Evolutionary conservation across 2,329 filamentous ascomycete species (phyloP).

Genomic region (Pyrenophora tritici-repentis): DNA sequence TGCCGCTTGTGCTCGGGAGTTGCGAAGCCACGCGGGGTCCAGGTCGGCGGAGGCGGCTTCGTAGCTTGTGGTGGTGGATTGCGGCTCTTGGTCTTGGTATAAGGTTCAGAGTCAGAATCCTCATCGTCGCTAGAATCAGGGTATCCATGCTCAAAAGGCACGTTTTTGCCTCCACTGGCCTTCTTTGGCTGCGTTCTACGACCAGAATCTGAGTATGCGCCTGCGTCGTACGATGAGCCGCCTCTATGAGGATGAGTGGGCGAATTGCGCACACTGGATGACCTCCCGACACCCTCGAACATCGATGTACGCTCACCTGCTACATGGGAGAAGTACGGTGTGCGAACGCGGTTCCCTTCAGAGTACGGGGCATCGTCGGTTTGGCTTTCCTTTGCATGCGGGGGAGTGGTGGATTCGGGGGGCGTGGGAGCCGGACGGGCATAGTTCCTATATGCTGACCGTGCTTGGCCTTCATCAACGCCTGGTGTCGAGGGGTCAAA

Average conservation of each 20-base stretch:
- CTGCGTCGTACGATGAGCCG: slow-evolving; percentile 28
- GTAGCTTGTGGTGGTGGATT: slow-evolving; percentile 22
- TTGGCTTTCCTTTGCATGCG: slow-evolving; percentile 31
- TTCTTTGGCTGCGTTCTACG: slow-evolving; percentile 34
- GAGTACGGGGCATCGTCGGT: slow-evolving; percentile 46
- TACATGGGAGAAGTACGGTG: slow-evolving; percentile 57
- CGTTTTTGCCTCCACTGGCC: slow-evolving; percentile 26
- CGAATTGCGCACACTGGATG: slow-evolving; percentile 59
- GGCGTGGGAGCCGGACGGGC: slow-evolving; percentile 43
- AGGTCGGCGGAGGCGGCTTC: slow-evolving; percentile 24
- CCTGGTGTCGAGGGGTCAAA: slow-evolving; percentile 64
- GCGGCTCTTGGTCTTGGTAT: slow-evolving; percentile 21
- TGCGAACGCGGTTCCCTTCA: slow-evolving; percentile 56
- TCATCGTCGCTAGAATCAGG: slow-evolving; percentile 36
- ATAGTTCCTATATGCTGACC: slow-evolving; percentile 54
- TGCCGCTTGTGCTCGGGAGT: slow-evolving; percentile 25
- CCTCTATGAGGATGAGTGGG: slow-evolving; percentile 40
- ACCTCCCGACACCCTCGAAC: slow-evolving; percentile 57
- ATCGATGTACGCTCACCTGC: slow-evolving; percentile 64
- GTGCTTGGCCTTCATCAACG: slow-evolving; percentile 64
- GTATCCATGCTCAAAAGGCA: slow-evolving; percentile 37
- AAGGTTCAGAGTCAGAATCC: slow-evolving; percentile 34
- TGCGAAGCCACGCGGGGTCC: slow-evolving; percentile 21
- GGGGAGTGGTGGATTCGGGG: slow-evolving; percentile 22
- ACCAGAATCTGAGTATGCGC: slow-evolving; percentile 41